These are phyloP conservation scores for Alternaria alternata DNA, from an alignment of 2,329 filamentous ascomycete genomes.

Conservation along the genomic window DNA sequence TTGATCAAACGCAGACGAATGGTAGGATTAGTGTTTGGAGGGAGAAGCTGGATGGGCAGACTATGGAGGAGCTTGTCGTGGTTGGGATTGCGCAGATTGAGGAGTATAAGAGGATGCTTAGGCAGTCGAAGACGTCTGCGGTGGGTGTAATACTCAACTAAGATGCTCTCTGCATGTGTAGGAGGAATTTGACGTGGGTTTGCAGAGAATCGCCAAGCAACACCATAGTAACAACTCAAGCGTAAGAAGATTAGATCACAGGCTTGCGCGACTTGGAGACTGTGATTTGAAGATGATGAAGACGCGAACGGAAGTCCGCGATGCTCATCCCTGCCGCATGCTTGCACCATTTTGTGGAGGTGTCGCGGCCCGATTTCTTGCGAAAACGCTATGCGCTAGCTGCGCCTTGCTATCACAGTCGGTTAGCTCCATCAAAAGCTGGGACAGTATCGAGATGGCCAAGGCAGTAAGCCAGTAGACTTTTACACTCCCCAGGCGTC, in stretches of 20 bases:
- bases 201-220: no score
- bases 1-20: neutral
- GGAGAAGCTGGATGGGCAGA: neutral
- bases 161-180: neutral
- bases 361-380: neutral
- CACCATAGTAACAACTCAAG: no score
- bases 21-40: neutral
- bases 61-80: neutral
- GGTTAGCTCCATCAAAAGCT: neutral
- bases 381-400: neutral
- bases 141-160: neutral
- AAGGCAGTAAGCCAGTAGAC: neutral
- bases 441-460: neutral
- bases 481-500: neutral
- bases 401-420: no score
- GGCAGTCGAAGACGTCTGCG: neutral
- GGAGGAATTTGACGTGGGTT: no score
- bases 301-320: neutral
- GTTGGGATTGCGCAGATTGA: neutral
- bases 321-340: neutral
- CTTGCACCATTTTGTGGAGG: slow-evolving; percentile 1
- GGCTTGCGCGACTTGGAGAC: no score
- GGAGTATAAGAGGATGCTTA: neutral
- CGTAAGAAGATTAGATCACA: no score
- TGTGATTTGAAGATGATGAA: no score